Evolutionary conservation across 805 yeast species (phyloP).

Genomic region (Wickerhamomyces rabaulensis): DNA sequence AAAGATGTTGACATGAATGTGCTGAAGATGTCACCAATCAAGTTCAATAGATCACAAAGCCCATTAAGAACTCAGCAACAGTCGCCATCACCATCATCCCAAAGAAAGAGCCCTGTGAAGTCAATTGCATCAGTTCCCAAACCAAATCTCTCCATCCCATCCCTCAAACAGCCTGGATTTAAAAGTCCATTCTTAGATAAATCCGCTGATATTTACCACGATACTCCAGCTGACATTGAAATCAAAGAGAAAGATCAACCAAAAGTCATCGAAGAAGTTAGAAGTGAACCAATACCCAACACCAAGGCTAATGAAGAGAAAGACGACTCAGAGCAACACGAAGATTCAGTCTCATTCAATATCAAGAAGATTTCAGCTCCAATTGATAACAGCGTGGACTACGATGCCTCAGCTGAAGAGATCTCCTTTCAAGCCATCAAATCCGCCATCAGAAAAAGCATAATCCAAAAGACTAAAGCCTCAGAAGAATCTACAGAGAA

Average conservation of each 20-base stretch:
- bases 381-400: slow-evolving; percentile 6
- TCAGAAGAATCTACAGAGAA: slow-evolving; percentile 8
- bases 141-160: background rate
- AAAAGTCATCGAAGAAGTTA: background rate
- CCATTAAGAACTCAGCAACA: slow-evolving; percentile 3
- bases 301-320: background rate
- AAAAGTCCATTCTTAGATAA: background rate
- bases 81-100: slow-evolving; percentile 2
- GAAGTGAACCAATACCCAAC: background rate
- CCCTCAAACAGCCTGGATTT: background rate
- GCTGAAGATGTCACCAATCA: slow-evolving; percentile 19
- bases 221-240: background rate
- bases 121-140: background rate
- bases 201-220: background rate
- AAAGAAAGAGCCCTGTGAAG: background rate
- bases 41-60: slow-evolving; percentile 7
- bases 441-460: slow-evolving; percentile 40
- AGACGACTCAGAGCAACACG: background rate
- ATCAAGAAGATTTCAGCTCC: background rate
- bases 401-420: slow-evolving; percentile 27
- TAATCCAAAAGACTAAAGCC: slow-evolving; percentile 28
- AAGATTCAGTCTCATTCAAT: background rate
- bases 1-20: slow-evolving; percentile 15
- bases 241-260: background rate
- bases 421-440: slow-evolving; percentile 43